phyloP scores from a whole-genome alignment of 2,329 filamentous ascomycete species.

The Trichoderma citrinoviride region DNA sequence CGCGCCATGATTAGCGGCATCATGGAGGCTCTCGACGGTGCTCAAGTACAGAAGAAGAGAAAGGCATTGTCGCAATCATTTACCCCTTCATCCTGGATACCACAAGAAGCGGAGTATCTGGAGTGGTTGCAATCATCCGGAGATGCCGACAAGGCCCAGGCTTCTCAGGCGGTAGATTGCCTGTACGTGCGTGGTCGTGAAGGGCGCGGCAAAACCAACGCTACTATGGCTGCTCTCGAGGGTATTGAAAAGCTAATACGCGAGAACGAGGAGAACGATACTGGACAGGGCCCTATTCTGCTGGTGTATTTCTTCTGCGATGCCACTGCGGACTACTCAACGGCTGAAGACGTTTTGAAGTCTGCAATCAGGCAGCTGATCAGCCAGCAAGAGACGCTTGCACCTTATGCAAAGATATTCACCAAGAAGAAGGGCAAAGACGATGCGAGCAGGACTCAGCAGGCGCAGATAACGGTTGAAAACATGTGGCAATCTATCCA shows the following conservation, averaged over 20 bases:
- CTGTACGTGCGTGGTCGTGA: conserved; percentile 43
- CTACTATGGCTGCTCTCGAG: conserved; percentile 39
- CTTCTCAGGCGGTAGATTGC: conserved; percentile 30
- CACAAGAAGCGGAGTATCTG: not conserved
- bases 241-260: conserved; percentile 35
- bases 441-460: conserved; percentile 22
- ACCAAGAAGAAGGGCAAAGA: conserved; percentile 31
- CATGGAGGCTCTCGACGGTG: conserved; percentile 36
- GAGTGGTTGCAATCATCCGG: not conserved
- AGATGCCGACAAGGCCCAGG: conserved; percentile 20
- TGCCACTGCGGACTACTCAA: conserved; percentile 36
- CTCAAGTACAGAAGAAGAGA: conserved; percentile 36
- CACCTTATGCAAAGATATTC: conserved; percentile 39
- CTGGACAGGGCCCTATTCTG: conserved; percentile 31
- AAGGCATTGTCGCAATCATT: conserved; percentile 27
- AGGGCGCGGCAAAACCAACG: conserved; percentile 43
- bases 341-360: conserved; percentile 42
- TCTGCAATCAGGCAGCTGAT: conserved; percentile 42
- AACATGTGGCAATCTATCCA: conserved; percentile 43
- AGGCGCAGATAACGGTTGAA: conserved; percentile 36
- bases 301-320: conserved; percentile 45
- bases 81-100: not conserved
- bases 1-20: conserved; percentile 33
- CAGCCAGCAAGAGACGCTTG: conserved; percentile 33
- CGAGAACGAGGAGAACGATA: conserved; percentile 23